Evolutionary conservation across 345 rosid genomes (phyloP), one percentile per base, ranked within the genome.

Genomic region (Aegle marmelos): DNA sequence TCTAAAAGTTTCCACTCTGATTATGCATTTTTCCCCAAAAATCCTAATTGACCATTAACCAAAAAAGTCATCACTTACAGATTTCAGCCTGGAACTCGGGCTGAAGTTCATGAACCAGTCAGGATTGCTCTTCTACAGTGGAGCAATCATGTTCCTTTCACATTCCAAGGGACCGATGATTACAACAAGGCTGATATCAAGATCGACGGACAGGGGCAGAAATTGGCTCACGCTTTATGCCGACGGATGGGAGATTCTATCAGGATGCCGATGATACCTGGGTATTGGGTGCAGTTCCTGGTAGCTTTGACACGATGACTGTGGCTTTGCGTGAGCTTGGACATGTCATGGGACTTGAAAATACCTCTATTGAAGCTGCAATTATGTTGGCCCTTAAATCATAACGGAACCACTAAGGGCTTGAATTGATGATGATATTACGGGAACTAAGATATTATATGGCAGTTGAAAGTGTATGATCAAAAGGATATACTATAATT

Each of bases 251-350:
- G 31, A 28, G 14, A 7, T 5, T 73, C 11, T 75, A 72, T n/a
- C 50, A 28, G 14, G 70, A 77, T 37, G 57, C n/a, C 0, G 58
- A 67, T 4, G 50, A 73, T 62, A 68, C 22, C 0, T 81, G 84
- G 84, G 53, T 41, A 2, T 22, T 33, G 16, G 78, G 78, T 16
- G 50, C 53, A 3, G n/a, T 48, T 10, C 28, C 60, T 2, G 75
- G 30, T 31, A 59, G 60, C 13, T 33, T 1, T n/a, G 75, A 81
- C 50, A 17, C 77, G 3, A 33, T 11, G 59, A 78, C 81, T 2
- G 56, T 70, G 5, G 79, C 53, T 2, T 58, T 79, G 66, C 82
- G 79, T 71, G 85, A 82, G 66, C 70, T 79, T 4, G 79, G 82
- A 1, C 80, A 82, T 34, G 25, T 72, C 16, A n/a, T 79, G 65